Base-by-base conservation (phyloP, 202 grass and related monocot species). In the Carex sylvatica region DNA sequence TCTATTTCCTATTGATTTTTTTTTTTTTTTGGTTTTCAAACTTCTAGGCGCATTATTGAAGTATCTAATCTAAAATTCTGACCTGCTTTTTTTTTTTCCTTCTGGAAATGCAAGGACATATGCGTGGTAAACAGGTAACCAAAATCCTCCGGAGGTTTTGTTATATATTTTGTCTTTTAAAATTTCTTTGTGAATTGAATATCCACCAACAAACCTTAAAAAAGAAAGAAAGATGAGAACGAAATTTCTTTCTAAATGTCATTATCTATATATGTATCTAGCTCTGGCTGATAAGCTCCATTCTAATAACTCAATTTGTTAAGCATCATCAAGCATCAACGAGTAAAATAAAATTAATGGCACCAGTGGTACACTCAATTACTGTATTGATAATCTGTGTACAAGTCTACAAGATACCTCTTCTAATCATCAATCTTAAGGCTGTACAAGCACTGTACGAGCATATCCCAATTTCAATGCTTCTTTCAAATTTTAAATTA, bases 51-150 rank as follows among this genome's bases (percentile, higher is more conserved):
- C 10, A 1, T 26, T 70, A 56, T 36, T 56, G 61, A 78, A 26
- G 52, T 46, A 23, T 71, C 38, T 71, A 0, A 23, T 71, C 38
- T 71, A 0, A 46, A 71, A 0, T 70, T 55, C 65, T 83, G 60
- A 78, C 28, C 2, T 56, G 2, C 9, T 58, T 51, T 13, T n/a
- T 38, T 63, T 24, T 72, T 35, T 74, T 22, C 20, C 0, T 52
- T 49, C 28, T 74, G 70, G 44, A 28, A 15, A 74, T 61, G 22
- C 82, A 84, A 87, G 88, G 85, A 64, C 88, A 90, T 76, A 87
- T 87, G 88, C 76, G 79, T 19, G 85, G 88, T 44, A 87, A 90
- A 70, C 82, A 90, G 85, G 88, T 90, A 82, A 78, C 44, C 13
- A 38, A 61, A 38, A 18, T 4, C 19, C 16, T 8, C 28, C 9